Percentiles rank a stretch among this genome's conserved stretches.
phyloP scores from a whole-genome alignment of 768 basidiomycete genomes.

The Cystofilobasidium ferigula region DNA sequence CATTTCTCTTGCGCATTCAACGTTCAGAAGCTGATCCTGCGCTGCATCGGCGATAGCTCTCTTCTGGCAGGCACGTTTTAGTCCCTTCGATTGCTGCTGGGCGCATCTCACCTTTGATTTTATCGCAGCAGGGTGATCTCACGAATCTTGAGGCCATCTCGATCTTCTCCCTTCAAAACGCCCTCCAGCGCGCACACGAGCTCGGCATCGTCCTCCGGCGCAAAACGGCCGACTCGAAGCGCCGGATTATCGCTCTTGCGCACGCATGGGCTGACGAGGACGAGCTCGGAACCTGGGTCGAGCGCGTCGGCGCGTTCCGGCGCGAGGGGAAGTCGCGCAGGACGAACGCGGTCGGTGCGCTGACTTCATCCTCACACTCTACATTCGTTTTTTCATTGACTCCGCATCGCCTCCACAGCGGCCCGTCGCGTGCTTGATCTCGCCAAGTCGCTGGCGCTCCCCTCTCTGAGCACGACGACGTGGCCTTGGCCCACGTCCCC shows the following conservation, averaged over 20 bases:
- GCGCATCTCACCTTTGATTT: too few species aligned
- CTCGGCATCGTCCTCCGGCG: constrained; percentile 27
- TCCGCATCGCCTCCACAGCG: neutral
- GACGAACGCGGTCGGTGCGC: constrained; percentile 13
- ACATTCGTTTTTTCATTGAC: too few species aligned
- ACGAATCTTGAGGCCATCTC: constrained; percentile 30
- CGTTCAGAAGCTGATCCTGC: neutral
- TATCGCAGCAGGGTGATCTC: constrained; percentile 31
- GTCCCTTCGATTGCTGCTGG: neutral
- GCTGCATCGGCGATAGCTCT: neutral
- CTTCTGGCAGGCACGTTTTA: constrained; percentile 8
- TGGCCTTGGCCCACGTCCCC: constrained; percentile 5
- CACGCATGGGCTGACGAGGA: constrained; percentile 29
- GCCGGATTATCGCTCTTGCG: constrained; percentile 28
- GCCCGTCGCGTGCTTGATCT: constrained; percentile 9
- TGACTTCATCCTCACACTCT: neutral
- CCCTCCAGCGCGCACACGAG: constrained; percentile 28
- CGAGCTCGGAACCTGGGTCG: constrained; percentile 28
- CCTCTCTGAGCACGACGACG: neutral
- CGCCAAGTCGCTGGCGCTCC: constrained; percentile 9
- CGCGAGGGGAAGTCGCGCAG: constrained; percentile 28
- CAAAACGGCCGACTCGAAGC: constrained; percentile 20
- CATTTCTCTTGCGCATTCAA: neutral
- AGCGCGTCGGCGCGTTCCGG: constrained; percentile 28
- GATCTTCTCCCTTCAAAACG: constrained; percentile 30